phyloP scores from a whole-genome alignment of 306 rosid species.

The Quercus alba region DNA sequence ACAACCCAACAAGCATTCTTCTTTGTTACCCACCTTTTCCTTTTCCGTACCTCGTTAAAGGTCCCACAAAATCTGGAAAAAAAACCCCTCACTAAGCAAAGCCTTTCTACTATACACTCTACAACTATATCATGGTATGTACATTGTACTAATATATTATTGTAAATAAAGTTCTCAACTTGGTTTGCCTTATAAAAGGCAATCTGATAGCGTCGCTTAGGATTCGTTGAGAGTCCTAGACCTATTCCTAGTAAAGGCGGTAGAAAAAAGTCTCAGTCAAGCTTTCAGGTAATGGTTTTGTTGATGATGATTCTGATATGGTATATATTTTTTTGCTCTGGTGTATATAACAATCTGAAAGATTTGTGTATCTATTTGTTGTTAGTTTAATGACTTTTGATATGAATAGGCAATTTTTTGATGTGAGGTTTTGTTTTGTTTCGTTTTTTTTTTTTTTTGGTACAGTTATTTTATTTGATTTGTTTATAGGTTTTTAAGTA shows the following conservation, averaged over 20 bases:
- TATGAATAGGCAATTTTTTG: neutral
- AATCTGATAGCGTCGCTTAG: neutral
- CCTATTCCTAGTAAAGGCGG: neutral
- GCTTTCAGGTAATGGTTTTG: neutral
- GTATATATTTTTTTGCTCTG: neutral
- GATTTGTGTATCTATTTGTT: too few species aligned
- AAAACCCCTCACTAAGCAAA: constrained; percentile 4
- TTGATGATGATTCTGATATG: neutral
- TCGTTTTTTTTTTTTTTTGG: too few species aligned
- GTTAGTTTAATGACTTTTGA: neutral
- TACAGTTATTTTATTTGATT: neutral
- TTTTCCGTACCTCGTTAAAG: neutral
- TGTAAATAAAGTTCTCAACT: neutral
- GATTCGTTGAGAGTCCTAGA: neutral
- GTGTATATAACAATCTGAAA: neutral
- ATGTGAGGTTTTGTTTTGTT: neutral
- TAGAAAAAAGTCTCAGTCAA: neutral
- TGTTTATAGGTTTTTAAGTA: neutral
- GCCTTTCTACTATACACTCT: neutral
- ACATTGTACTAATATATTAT: neutral
- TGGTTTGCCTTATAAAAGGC: neutral
- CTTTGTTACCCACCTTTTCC: neutral
- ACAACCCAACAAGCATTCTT: neutral
- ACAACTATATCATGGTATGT: neutral
- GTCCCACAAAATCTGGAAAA: too few species aligned